These are phyloP conservation scores for Bryoglossum gracile DNA, from an alignment of 495 filamentous ascomycete species.

Conservation along the genomic window DNA sequence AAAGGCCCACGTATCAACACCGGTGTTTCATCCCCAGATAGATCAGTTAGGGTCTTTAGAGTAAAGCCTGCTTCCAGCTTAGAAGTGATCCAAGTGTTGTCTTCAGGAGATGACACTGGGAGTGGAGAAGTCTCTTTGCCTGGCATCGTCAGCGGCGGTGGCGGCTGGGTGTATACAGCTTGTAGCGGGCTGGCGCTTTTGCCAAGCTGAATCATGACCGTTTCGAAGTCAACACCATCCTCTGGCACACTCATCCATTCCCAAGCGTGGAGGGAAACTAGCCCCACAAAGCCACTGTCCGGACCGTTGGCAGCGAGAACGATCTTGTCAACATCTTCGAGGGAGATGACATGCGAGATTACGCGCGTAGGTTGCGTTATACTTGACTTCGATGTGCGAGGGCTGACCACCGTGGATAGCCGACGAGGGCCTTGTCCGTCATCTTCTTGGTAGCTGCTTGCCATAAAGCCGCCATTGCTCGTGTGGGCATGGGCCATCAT, in stretches of 20 bases:
- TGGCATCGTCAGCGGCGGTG: too few species aligned
- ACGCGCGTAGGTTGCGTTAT: neutral
- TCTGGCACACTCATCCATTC: neutral
- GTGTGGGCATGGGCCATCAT: neutral
- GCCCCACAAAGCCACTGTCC: neutral
- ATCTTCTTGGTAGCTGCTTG: neutral
- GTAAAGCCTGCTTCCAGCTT: too few species aligned
- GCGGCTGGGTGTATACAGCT: too few species aligned
- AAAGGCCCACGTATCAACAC: slow-evolving; percentile 39
- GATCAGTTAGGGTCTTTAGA: too few species aligned
- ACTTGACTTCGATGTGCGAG: neutral
- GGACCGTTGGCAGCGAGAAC: too few species aligned
- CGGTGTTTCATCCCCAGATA: slow-evolving; percentile 36
- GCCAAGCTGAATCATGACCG: neutral
- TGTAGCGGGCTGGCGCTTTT: neutral
- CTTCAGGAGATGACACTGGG: too few species aligned
- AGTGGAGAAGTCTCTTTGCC: too few species aligned
- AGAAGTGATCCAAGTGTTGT: too few species aligned
- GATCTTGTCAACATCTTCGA: neutral
- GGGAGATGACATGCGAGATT: slow-evolving; percentile 1
- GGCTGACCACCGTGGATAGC: neutral
- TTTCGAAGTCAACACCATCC: neutral
- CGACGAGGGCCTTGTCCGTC: neutral
- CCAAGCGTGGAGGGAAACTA: neutral
- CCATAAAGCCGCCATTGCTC: neutral